Evolutionary conservation across 78 protist species (phyloP).

Genomic region (Monosiga brevicollis): DNA sequence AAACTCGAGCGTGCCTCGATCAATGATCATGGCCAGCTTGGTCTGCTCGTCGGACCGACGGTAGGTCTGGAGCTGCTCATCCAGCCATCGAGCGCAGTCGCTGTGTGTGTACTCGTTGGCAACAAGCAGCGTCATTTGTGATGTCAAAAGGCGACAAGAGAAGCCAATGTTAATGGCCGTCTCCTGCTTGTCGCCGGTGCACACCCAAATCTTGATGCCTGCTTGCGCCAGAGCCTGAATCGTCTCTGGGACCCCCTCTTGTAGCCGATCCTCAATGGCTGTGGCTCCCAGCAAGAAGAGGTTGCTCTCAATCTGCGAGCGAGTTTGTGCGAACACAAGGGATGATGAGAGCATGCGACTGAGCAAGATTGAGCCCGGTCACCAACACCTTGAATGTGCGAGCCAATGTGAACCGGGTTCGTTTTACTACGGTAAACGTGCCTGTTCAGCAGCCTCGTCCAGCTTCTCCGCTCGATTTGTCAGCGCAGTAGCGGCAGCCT

Average conservation of each 20-base stretch:
- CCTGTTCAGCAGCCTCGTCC: background rate
- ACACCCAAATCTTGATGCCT: slow-evolving; percentile 63
- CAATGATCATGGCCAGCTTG: slow-evolving; percentile 38
- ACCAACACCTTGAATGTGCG: too few species aligned
- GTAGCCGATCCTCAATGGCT: slow-evolving; percentile 36
- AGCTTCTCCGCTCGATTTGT: slow-evolving; percentile 32
- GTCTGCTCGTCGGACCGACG: background rate
- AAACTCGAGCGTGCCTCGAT: slow-evolving; percentile 40
- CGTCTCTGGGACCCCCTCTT: slow-evolving; percentile 39
- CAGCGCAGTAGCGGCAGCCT: slow-evolving; percentile 31
- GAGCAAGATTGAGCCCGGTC: too few species aligned
- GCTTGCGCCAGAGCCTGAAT: slow-evolving; percentile 22
- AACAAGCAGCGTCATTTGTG: slow-evolving; percentile 43
- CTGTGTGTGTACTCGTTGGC: slow-evolving; percentile 24
- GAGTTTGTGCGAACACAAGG: too few species aligned
- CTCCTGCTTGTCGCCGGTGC: slow-evolving; percentile 94
- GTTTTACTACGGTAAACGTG: background rate
- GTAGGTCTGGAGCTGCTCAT: background rate
- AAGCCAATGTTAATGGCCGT: slow-evolving; percentile 93
- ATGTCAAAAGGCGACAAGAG: slow-evolving; percentile 53
- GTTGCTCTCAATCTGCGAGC: slow-evolving; percentile 5
- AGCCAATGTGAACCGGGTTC: background rate
- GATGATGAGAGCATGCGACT: background rate
- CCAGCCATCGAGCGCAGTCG: background rate
- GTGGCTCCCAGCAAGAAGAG: slow-evolving; percentile 67